Base-by-base conservation (phyloP, 345 rosid genomes). In the Salix caprea region DNA sequence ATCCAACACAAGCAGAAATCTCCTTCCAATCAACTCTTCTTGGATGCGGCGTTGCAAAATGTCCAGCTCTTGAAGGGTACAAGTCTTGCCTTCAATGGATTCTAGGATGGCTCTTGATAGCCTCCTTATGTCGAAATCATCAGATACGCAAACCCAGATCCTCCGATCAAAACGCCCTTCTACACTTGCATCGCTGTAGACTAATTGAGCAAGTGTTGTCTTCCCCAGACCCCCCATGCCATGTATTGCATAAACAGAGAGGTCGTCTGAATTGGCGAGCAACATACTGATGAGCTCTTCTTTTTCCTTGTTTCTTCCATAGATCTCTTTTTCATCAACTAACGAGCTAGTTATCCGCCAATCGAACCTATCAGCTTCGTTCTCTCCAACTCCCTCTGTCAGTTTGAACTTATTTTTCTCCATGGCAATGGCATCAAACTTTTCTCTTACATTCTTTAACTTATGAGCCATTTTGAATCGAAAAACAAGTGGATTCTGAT, bases 71-170 rank as follows among this genome's bases (percentile, higher is more conserved):
- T 30, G 23, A 7, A 21, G 6, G 30, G 12, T 1, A 23, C 65
- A 66, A 74, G 15, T n/a, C 44, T 16, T 1, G 12, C 12, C 71
- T 30, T 40, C 71, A 34, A 67, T 52, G 23, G 65, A 46, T 36
- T 75, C 70, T 19, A 65, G 0, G 3, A 65, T 74, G 28, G 61
- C 71, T 28, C 70, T 65, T 5, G 40, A 2, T 42, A 74, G 8
- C 21, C 71, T 42, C 42, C 21, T 48, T 18, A 65, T 5, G 1
- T 74, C 77, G 50, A 74, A 74, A 46, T 74, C 70, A 44, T n/a
- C 77, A 40, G 77, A 64, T 2, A 74, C 77, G 46, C 77, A 74
- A 0, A 74, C 44, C 77, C 77, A 65, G 5, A 64, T 74, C 26
- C 70, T 65, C 34, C 30, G 0, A 15, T 44, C 32, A 74, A 74